These are phyloP conservation scores for Xylaria sp. DNA, from an alignment of 2,329 filamentous ascomycete species.

Conservation along the genomic window DNA sequence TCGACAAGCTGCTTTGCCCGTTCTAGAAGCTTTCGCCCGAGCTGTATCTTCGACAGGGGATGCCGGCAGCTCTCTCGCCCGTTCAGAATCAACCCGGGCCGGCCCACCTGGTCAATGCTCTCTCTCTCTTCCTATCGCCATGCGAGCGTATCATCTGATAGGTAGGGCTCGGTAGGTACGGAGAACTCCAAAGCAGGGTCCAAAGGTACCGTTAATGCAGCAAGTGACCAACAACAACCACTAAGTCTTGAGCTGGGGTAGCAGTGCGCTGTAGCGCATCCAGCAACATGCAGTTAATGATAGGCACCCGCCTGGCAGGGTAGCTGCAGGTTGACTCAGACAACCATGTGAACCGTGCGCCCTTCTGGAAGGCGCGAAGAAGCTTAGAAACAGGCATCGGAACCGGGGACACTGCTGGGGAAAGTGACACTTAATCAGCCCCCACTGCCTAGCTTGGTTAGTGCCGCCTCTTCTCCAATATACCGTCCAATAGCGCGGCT, in stretches of 20 bases:
- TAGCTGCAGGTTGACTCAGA: constrained; percentile 39
- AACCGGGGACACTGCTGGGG: constrained; percentile 26
- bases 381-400: constrained; percentile 34
- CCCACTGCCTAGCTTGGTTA: constrained; percentile 29
- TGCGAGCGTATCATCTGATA: neutral
- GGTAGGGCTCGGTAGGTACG: too few species aligned
- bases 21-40: constrained; percentile 45
- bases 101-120: constrained; percentile 34
- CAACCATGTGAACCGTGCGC: constrained; percentile 42
- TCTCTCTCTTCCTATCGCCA: neutral
- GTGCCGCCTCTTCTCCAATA: constrained; percentile 21
- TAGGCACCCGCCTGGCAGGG: constrained; percentile 7
- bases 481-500: constrained; percentile 19
- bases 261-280: neutral
- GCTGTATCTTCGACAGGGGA: constrained; percentile 32
- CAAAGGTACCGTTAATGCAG: too few species aligned
- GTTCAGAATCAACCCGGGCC: constrained; percentile 24
- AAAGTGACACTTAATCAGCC: constrained; percentile 22
- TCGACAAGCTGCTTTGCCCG: constrained; percentile 38
- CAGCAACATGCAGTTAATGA: neutral
- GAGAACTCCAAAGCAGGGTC: too few species aligned
- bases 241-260: neutral
- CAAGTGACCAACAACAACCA: too few species aligned
- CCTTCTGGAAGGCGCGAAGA: constrained; percentile 49
- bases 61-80: constrained; percentile 14